These are phyloP conservation scores for Solanum appendiculatum DNA, from an alignment of 257 asterid species.

Conservation along the genomic window DNA sequence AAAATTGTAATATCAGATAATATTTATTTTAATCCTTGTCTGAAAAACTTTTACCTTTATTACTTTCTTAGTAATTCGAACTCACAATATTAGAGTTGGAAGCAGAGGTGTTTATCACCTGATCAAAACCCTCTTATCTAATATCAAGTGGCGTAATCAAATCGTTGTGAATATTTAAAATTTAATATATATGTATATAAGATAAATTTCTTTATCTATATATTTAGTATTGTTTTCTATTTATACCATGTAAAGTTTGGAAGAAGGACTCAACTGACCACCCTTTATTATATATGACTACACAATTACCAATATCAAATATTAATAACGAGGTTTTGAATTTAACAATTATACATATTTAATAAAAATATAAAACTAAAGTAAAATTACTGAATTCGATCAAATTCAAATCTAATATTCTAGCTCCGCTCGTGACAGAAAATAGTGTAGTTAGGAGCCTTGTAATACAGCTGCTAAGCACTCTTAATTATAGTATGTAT, in stretches of 20 bases:
- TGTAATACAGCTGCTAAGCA: not conserved
- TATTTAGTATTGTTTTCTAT: too few species aligned
- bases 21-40: too few species aligned
- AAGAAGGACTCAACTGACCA: too few species aligned
- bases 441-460: not conserved
- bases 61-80: too few species aligned
- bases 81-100: not conserved
- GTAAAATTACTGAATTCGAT: not conserved
- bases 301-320: not conserved
- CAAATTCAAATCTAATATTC: not conserved
- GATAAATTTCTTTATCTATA: too few species aligned
- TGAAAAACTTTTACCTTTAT: too few species aligned
- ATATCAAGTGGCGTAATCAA: fast-evolving
- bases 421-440: not conserved
- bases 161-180: too few species aligned
- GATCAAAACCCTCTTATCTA: too few species aligned
- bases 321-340: not conserved
- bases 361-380: not conserved
- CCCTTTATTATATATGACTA: not conserved
- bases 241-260: too few species aligned
- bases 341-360: not conserved
- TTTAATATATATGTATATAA: too few species aligned
- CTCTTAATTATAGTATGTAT: not conserved
- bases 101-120: not conserved
- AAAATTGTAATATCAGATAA: not conserved